These are phyloP conservation scores for Rhizodiscina lignyota DNA, from an alignment of 495 filamentous ascomycete genomes.

Conservation along the genomic window DNA sequence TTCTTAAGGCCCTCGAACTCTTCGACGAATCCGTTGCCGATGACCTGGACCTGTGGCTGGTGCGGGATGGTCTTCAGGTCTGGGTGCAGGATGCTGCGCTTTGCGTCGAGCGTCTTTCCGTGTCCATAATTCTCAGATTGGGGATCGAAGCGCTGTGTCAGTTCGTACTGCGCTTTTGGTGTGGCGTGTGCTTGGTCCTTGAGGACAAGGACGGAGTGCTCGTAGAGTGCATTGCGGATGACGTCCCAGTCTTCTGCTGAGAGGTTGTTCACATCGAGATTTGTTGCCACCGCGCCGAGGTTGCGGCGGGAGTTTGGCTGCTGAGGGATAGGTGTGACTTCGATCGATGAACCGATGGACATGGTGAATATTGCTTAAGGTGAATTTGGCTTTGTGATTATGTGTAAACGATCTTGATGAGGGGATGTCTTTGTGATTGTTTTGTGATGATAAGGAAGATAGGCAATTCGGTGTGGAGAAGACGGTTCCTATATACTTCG, in stretches of 20 bases:
- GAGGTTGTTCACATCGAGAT: constrained; percentile 41
- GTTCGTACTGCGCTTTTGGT: constrained; percentile 50
- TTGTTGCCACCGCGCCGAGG: constrained; percentile 39
- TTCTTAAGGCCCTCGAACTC: constrained; percentile 51
- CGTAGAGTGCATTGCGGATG: constrained; percentile 8
- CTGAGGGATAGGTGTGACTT: constrained; percentile 26
- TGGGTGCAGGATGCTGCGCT: constrained; percentile 54
- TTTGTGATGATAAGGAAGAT: too few relatives aligned
- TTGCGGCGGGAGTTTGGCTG: constrained; percentile 33
- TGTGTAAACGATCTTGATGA: too few relatives aligned
- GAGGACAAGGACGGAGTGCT: constrained; percentile 39
- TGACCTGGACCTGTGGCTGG: constrained; percentile 64
- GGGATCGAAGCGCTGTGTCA: constrained; percentile 56
- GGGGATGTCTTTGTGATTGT: too few relatives aligned
- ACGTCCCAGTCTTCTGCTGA: neutral
- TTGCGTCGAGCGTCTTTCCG: constrained; percentile 49
- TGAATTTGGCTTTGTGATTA: too few relatives aligned
- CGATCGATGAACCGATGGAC: too few relatives aligned
- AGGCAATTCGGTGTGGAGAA: too few relatives aligned
- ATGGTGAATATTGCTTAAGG: too few relatives aligned
- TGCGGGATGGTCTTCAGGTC: constrained; percentile 65
- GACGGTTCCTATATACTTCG: too few relatives aligned
- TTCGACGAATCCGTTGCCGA: constrained; percentile 51
- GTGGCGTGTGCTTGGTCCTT: constrained; percentile 45
- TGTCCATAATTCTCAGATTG: constrained; percentile 48